Conservation (phyloP, 495 filamentous ascomycete genomes). For the Xylaria flabelliformis region DNA sequence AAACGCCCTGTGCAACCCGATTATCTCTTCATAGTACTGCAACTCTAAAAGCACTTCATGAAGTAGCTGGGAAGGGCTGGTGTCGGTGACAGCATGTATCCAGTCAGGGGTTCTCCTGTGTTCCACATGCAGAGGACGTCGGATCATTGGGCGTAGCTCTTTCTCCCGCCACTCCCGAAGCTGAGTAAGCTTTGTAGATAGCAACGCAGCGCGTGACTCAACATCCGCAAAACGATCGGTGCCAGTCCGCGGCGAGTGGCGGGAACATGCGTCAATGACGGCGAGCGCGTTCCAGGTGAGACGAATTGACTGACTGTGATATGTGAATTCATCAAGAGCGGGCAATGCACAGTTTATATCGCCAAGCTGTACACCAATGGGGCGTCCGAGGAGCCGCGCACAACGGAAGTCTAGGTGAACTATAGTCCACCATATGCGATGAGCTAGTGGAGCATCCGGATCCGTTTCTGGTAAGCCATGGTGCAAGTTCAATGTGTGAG, state of each 20-base stretch:
- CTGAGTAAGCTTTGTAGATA: constrained; percentile 8
- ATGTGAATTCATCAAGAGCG: constrained; percentile 4
- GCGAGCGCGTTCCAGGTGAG: constrained; percentile 36
- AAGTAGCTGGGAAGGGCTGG: constrained; percentile 25
- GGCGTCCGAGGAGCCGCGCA: constrained; percentile 40
- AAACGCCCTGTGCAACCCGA: constrained; percentile 30
- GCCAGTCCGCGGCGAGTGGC: constrained; percentile 5
- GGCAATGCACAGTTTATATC: constrained; percentile 24
- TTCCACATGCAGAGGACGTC: constrained; percentile 25
- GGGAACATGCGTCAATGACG: constrained; percentile 33
- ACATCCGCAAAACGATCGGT: constrained; percentile 23
- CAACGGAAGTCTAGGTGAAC: constrained; percentile 46
- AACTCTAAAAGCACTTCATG: constrained; percentile 26
- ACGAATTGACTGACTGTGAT: constrained; percentile 36
- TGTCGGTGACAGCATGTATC: constrained; percentile 25
- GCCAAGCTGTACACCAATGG: constrained; percentile 32
- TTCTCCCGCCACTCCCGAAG: constrained; percentile 30
- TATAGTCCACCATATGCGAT: constrained; percentile 44
- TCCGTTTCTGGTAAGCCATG: constrained; percentile 22
- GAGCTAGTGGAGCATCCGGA: constrained; percentile 23
- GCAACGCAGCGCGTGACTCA: constrained; percentile 24
- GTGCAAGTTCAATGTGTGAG: constrained; percentile 40
- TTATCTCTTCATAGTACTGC: constrained; percentile 43
- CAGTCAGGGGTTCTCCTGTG: constrained; percentile 10
- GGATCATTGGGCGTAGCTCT: constrained; percentile 22